These are phyloP conservation scores for Somion occarium DNA, from an alignment of 1,284 basidiomycete genomes.

Conservation along the genomic window DNA sequence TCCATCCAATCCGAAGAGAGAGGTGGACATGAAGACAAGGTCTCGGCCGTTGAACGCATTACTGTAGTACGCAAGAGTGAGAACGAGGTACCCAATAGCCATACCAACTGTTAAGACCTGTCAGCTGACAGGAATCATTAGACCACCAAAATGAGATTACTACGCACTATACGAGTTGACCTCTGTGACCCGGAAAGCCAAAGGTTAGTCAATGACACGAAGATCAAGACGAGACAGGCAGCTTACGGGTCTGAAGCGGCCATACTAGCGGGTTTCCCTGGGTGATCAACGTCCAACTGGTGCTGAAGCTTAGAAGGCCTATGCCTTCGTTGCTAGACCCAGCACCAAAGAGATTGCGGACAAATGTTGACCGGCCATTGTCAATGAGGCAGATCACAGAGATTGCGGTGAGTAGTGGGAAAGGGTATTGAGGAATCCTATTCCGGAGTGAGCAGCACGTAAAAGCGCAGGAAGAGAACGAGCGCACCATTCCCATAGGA, in stretches of 20 bases:
- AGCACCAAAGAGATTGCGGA: constrained; percentile 48
- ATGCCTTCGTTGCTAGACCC: constrained; percentile 50
- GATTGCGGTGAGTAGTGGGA: constrained; percentile 42
- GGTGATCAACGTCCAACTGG: constrained; percentile 50
- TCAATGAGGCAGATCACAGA: constrained; percentile 47
- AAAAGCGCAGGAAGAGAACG: not conserved
- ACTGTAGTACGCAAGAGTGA: constrained; percentile 43
- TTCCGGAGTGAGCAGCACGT: not conserved
- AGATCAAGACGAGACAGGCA: constrained; percentile 3
- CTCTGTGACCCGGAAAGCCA: constrained; percentile 21
- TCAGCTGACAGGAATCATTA: not conserved
- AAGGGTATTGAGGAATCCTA: constrained; percentile 39
- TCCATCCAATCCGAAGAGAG: constrained; percentile 40
- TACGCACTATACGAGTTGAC: constrained; percentile 36
- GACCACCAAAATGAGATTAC: not conserved
- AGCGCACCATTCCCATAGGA: constrained; percentile 43
- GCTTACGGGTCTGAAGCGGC: constrained; percentile 44
- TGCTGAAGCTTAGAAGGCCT: constrained; percentile 43
- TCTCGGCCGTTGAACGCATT: constrained; percentile 45
- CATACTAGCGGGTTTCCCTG: constrained; percentile 49
- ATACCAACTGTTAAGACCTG: constrained; percentile 37
- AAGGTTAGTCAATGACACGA: constrained; percentile 3
- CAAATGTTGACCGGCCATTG: constrained; percentile 39
- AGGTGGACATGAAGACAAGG: constrained; percentile 45
- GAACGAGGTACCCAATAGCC: constrained; percentile 41